Evolutionary conservation across 2,329 filamentous ascomycete species (phyloP), one percentile per base, ranked within the genome.

Genomic region (Verruconis gallopava): DNA sequence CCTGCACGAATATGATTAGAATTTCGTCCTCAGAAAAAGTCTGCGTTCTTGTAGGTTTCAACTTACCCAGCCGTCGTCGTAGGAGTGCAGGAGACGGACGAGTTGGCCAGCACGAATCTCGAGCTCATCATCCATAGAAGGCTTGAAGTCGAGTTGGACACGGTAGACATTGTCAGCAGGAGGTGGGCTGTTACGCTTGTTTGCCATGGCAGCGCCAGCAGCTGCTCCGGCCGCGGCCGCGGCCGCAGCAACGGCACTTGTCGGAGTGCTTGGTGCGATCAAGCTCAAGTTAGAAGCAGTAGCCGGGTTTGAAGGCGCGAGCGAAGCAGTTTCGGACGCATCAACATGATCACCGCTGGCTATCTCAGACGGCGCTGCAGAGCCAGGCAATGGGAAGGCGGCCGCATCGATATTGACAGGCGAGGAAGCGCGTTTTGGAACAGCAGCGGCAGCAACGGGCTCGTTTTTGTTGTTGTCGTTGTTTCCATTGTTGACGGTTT

Each of bases 11-110:
- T 42, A 37, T 45, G 46, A 58, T 51, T n/a, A n/a, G n/a, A n/a
- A 55, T 52, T 46, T 41, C 43, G 38, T 44, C 32, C 20, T 12
- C 36, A 22, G 28, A 6, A 15, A 2, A n/a, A n/a, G n/a, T n/a
- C n/a, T n/a, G n/a, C n/a, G n/a, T n/a, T n/a, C n/a, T n/a, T n/a
- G n/a, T n/a, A n/a, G n/a, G n/a, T n/a, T n/a, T n/a, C 4, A 21
- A 72, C 82, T 73, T 73, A 89, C 84, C 91, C 91, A 98, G 54
- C 91, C 91, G 63, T 98, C 91, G 57, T 98, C 91, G 54, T 96
- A 98, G 63, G 94, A 88, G 56, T 96, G 89, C 40, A 96, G 69
- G 49, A 98, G 68, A 49, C 89, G 76, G 39, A 96, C 85, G 38
- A 98, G 70, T 48, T 93, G 79, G 40, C 91, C 91, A 44, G 80